Conservation (phyloP, 2,329 filamentous ascomycete species). For the Colletotrichum limetticola region DNA sequence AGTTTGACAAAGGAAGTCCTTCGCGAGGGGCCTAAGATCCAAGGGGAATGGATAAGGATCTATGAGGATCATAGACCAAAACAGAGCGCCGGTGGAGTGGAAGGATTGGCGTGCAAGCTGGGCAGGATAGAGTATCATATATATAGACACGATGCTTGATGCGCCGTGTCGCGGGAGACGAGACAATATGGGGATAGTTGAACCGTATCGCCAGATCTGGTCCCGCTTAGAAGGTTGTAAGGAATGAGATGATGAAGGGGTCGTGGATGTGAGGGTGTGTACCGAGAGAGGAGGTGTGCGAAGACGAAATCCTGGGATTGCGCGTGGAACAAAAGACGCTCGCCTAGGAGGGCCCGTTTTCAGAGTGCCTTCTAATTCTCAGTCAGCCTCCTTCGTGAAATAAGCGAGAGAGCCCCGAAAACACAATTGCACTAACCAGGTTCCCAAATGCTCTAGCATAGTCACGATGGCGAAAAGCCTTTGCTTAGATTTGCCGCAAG, state of each 20-base stretch:
- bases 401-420: conserved; percentile 10
- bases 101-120: conserved; percentile 22
- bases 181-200: conserved; percentile 24
- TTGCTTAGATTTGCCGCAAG: conserved; percentile 26
- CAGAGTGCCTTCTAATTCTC: conserved; percentile 24
- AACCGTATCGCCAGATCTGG: conserved; percentile 33
- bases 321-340: conserved; percentile 25
- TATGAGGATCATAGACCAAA: background rate
- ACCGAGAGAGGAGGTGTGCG: conserved; percentile 21
- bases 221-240: conserved; percentile 22
- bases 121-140: conserved; percentile 30
- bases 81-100: conserved; percentile 18
- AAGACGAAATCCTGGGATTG: conserved; percentile 27
- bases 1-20: background rate
- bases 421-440: conserved; percentile 23
- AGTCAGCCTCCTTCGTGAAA: conserved; percentile 28
- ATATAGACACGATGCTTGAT: conserved; percentile 30
- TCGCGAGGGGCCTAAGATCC: conserved; percentile 2
- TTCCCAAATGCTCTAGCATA: background rate
- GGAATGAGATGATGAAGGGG: conserved; percentile 33
- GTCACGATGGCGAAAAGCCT: conserved; percentile 31
- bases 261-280: conserved; percentile 28
- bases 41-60: conserved; percentile 11
- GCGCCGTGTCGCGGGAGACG: conserved; percentile 24
- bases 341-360: conserved; percentile 27